Base-by-base conservation (phyloP, 73 alveolate species). In the Breviolum minutum region DNA sequence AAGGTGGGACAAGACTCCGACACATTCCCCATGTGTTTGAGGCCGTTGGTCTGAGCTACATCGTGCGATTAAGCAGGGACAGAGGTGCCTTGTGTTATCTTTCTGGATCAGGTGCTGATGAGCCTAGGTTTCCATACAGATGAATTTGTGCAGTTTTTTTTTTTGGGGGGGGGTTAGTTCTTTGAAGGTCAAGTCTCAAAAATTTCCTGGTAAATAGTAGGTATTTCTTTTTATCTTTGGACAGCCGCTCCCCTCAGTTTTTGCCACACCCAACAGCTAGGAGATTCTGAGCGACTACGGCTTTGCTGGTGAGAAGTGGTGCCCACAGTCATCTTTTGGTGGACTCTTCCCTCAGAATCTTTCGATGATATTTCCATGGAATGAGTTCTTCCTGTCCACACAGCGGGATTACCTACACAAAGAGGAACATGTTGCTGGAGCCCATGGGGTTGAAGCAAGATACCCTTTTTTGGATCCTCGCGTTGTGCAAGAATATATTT, bases 371-470 rank as follows among this genome's bases (percentile, higher is more conserved):
- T 92, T 92, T 69, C 98, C 98, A 40, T 92, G 98, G 98, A 66
- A 79, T 12, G 98, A 63, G 98, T 94, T 94, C 94, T 94, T 94
- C 86, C 68, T 94, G 83, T 77, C 94, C 16, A 80, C 99, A 9
- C 99, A 94, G 94, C 93, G 99, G 61, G 99, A 94, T 76, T 94
- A 94, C n/a, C 88, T 94, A 69, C 92, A 80, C 69, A 94, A 94
- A 48, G 99, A 94, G n/a, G 99, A 94, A 62, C 99, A 92, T 74
- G 98, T 92, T 22, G 98, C 91, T 32, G 80, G 91, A 13, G 94
- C 94, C 63, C 99, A 94, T 29, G 99, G 99, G 22, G 99, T 94
- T 60, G 99, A 94, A 17, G 99, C 86, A n/a, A 61, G 99, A 27
- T 94, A 94, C 60, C 99, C 99, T 2, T 94, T 94, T 87, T 63